phyloP scores from a whole-genome alignment of 2,329 filamentous ascomycete species.

The Fusarium sp. region DNA sequence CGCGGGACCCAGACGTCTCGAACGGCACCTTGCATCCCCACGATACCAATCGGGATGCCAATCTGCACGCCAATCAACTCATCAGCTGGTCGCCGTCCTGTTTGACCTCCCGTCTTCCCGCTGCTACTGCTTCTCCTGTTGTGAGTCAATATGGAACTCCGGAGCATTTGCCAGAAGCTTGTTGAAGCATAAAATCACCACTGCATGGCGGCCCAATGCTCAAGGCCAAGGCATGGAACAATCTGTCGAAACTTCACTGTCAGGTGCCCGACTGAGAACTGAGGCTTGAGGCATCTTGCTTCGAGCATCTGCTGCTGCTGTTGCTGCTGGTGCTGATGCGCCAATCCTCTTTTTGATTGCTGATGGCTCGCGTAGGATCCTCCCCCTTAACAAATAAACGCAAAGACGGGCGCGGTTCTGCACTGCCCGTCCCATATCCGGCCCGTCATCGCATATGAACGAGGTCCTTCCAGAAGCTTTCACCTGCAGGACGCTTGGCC shows the following conservation, averaged over 20 bases:
- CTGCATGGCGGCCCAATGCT: conserved; percentile 34
- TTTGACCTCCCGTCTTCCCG: conserved; percentile 35
- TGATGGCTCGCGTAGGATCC: conserved; percentile 23
- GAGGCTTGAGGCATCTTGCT: conserved; percentile 27
- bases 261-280: conserved; percentile 27
- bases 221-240: conserved; percentile 35
- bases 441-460: conserved; percentile 26
- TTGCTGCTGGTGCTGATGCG: conserved; percentile 29
- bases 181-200: conserved; percentile 36
- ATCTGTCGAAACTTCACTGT: conserved; percentile 38
- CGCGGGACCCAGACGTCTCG: conserved; percentile 43
- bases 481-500: conserved; percentile 30
- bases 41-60: conserved; percentile 42
- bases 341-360: conserved; percentile 43
- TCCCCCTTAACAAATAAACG: conserved; percentile 28
- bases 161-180: conserved; percentile 26
- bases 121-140: conserved; percentile 20
- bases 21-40: conserved; percentile 47
- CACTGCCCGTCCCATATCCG: conserved; percentile 26
- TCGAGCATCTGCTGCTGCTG: conserved; percentile 24
- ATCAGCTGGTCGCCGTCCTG: conserved; percentile 24
- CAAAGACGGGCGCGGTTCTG: conserved; percentile 16
- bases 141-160: conserved; percentile 38
- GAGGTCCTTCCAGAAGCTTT: conserved; percentile 42
- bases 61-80: conserved; percentile 30